These are phyloP conservation scores for Akebia trifoliata DNA, from an alignment of 164 flowering plant genomes.

Conservation along the genomic window DNA sequence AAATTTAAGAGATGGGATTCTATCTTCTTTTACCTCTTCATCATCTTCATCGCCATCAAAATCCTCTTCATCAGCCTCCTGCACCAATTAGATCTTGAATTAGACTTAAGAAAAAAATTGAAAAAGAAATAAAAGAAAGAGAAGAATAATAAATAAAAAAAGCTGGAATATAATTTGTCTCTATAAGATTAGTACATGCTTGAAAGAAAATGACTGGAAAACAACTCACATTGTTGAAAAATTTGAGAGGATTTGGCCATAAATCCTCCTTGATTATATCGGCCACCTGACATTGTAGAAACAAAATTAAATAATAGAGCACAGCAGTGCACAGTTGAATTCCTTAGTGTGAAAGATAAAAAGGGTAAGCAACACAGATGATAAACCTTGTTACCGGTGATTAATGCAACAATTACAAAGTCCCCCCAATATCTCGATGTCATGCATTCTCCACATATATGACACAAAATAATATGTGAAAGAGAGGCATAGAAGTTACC, in stretches of 20 bases:
- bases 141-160: background rate
- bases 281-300: slow-evolving; percentile 47
- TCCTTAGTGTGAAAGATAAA: background rate
- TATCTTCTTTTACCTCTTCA: slow-evolving; percentile 37
- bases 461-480: background rate
- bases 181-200: background rate
- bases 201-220: background rate
- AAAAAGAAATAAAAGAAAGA: background rate
- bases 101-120: background rate
- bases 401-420: background rate
- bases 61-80: slow-evolving; percentile 78
- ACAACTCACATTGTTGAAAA: slow-evolving; percentile 66
- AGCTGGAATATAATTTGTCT: background rate
- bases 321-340: background rate
- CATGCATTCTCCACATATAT: background rate
- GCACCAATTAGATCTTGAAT: slow-evolving; percentile 7
- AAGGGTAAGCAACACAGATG: background rate
- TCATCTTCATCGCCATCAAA: slow-evolving; percentile 48
- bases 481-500: slow-evolving; percentile 28
- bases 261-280: slow-evolving; percentile 81
- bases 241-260: slow-evolving; percentile 85
- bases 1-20: background rate
- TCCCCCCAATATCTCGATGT: background rate
- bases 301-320: background rate
- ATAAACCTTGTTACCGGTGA: background rate